Percentiles rank a stretch among this genome's conserved stretches.
Conservation (phyloP, 805 yeast species). For the Saccharomycopsis microspora region DNA sequence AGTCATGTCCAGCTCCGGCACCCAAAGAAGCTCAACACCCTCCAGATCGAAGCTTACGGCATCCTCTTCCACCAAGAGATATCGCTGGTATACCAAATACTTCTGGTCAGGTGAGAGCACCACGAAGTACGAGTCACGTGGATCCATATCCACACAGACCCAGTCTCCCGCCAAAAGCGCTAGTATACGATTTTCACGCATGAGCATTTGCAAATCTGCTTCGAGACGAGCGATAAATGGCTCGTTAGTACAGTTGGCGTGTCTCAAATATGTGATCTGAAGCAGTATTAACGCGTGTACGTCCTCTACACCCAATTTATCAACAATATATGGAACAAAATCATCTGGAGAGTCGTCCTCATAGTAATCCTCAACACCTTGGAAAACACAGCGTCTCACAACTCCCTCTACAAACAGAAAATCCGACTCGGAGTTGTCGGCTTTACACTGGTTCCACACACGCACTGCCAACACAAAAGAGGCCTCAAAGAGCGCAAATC, state of each 20-base stretch:
- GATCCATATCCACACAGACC: not conserved
- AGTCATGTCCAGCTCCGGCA: not conserved
- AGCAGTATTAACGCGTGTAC: too few species aligned
- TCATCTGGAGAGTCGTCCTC: too few species aligned
- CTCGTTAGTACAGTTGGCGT: not conserved
- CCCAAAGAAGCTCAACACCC: not conserved
- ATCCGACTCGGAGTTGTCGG: too few species aligned
- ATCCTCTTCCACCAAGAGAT: not conserved
- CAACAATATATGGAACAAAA: too few species aligned
- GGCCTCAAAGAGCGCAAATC: too few species aligned
- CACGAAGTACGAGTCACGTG: not conserved
- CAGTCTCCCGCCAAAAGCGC: slow-evolving; percentile 1
- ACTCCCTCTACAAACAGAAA: too few species aligned
- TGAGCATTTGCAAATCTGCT: not conserved
- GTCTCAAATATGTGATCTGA: too few species aligned
- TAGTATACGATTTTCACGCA: not conserved
- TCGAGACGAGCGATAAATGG: not conserved
- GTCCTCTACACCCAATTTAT: too few species aligned
- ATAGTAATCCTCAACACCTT: too few species aligned
- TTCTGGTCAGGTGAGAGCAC: not conserved
- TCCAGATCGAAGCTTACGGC: not conserved
- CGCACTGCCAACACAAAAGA: too few species aligned
- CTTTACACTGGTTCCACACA: too few species aligned
- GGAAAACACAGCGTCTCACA: too few species aligned
- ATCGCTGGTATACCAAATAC: not conserved